A percentile compares a stretch with the other conserved stretches of the same genome.
These are phyloP conservation scores for Podila clonocystis DNA, from an alignment of 192 early-diverging fungal species.

Conservation along the genomic window DNA sequence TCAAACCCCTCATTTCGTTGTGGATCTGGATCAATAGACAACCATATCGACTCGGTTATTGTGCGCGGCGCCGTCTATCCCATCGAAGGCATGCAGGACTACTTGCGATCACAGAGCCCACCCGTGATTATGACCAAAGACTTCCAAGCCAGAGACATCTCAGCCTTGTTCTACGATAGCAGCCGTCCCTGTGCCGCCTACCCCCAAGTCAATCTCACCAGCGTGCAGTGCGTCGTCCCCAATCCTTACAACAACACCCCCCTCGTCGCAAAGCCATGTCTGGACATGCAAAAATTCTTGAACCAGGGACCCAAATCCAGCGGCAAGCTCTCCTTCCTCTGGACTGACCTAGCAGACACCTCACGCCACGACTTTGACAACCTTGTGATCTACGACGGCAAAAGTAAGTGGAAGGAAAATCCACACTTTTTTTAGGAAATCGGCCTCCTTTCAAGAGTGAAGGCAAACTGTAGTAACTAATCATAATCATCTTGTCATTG, in stretches of 20 bases:
- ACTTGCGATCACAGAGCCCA: constrained; percentile 2
- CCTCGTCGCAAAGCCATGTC: constrained; percentile 31
- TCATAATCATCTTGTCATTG: not conserved
- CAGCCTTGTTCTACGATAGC: constrained; percentile 27
- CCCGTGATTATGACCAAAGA: constrained; percentile 16
- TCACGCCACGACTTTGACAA: constrained; percentile 12
- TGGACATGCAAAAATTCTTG: constrained; percentile 4
- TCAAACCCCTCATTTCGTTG: not conserved
- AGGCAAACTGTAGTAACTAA: not conserved
- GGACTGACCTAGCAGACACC: constrained; percentile 25
- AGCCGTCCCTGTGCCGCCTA: constrained; percentile 14
- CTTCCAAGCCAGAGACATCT: constrained; percentile 22
- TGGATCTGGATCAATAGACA: constrained; percentile 9
- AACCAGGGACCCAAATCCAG: not conserved
- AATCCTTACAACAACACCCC: constrained; percentile 27
- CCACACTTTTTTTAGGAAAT: not conserved
- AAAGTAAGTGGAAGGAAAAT: constrained; percentile 6
- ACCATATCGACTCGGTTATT: constrained; percentile 25
- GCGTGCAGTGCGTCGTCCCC: constrained; percentile 6
- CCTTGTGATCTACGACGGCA: constrained; percentile 35
- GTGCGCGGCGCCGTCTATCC: constrained; percentile 19
- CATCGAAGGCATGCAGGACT: constrained; percentile 12
- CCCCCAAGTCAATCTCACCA: constrained; percentile 15
- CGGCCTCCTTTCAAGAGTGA: not conserved
- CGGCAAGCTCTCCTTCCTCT: constrained; percentile 32